Evolutionary conservation across 2,329 filamentous ascomycete genomes (phyloP), one percentile per base, ranked within the genome.

Genomic region (Apiospora saccharicola): DNA sequence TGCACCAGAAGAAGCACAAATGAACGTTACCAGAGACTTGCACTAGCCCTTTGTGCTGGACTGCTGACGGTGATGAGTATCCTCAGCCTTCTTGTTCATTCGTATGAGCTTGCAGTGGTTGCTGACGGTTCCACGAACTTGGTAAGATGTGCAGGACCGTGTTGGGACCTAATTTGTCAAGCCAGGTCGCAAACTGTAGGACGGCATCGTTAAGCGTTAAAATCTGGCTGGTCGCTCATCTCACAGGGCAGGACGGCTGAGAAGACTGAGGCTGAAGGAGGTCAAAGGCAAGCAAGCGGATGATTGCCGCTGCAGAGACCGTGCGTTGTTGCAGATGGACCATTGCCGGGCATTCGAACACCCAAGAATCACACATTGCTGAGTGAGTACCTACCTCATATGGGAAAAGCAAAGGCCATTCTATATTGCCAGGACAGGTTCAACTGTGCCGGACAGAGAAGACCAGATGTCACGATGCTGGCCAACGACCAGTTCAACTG

Each of bases 211-310:
- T 22, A 64, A 64, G 57, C 57, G 57, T 64, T 64, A 64, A 64
- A 64, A 64, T 64, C 57, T 64, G 57, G 41, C 57, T 64, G 34
- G 57, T 14, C 57, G 57, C 57, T 64, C 34, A 49, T 49, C 8
- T 37, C 53, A 61, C 53, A 61, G 19, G 53, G 53, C 53, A 61
- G 53, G 22, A 64, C 30, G 57, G 57, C 57, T 64, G 57, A 64
- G n/a, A 41, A 41, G 10, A 41, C 37, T 41, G 26, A 30, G 57
- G 19, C 57, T 30, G 57, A 41, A n/a, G 12, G 47, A 47, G 51
- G 46, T 49, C 49, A 3, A 13, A 51, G 26, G 57, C 57, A 8
- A 41, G 57, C 57, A 19, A 41, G 22, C 30, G 22, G 30, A 41
- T 64, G 57, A 41, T 64, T 64, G 57, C 57, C 57, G 34, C 22